Evolutionary conservation across 106 monocot genomes (phyloP), one percentile per base, ranked within the genome.

Genomic region (Dendrobium nobile): DNA sequence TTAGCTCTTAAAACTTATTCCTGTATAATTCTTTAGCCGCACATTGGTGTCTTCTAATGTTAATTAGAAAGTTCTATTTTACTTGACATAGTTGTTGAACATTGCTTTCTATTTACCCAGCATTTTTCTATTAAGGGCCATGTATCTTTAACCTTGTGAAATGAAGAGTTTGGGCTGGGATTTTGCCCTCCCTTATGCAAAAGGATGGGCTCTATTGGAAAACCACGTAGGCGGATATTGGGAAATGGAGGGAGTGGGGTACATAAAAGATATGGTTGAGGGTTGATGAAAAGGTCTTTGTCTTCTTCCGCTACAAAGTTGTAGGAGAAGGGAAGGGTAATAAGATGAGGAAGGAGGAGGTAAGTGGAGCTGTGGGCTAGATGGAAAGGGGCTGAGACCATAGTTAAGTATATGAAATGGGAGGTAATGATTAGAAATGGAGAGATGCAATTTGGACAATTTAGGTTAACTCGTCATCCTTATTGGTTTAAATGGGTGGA

Each of bases 41-140:
- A 16, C 41, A n/a, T 42, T 42, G 28, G 74, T 74, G 74, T 18
- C 44, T n/a, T 74, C 1, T 74, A 74, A 74, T 74, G 2, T 33
- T 74, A 74, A n/a, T 41, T 74, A 74, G 43, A 74, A 74, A 42
- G 41, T 43, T 43, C 74, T 42, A 43, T 41, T 42, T 74, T 8
- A 74, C 43, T 37, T 4, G 72, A 72, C 9, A 5, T 37, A 13
- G 24, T 45, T 45, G 45, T 67, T 72, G 24, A 37, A 37, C 3
- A 33, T 37, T 37, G 13, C 37, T 33, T 72, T 27, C 37, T 40
- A 15, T 22, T 72, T 37, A 16, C 72, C 72, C 37, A 1, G 24
- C 40, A 37, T 2, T 33, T 37, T 72, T 72, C 33, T 72, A 4
- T 72, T 64, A 64, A 7, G 9, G 26, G 64, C 64, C 26, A 24